These are phyloP conservation scores for Penicillium taxi DNA, from an alignment of 495 filamentous ascomycete genomes.

Conservation along the genomic window DNA sequence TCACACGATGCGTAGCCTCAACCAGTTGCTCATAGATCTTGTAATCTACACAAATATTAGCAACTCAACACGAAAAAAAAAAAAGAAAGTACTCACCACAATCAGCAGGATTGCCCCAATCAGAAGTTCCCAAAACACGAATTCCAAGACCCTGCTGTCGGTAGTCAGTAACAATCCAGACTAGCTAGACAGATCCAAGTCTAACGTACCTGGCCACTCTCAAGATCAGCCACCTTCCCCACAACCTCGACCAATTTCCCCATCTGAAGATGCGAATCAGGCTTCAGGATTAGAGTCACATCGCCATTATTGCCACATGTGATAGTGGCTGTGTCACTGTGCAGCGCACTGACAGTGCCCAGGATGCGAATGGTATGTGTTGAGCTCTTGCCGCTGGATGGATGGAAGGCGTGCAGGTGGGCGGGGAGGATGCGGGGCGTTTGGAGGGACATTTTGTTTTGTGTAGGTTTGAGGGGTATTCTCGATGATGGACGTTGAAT, in stretches of 20 bases:
- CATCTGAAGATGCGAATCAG: constrained; percentile 71
- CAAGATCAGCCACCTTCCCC: constrained; percentile 69
- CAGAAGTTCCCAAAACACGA: constrained; percentile 64
- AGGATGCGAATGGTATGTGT: constrained; percentile 73
- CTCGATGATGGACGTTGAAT: neutral
- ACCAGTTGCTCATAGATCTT: constrained; percentile 73
- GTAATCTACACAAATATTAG: constrained; percentile 61
- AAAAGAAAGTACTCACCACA: constrained; percentile 25
- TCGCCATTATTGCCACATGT: constrained; percentile 58
- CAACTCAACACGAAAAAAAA: neutral
- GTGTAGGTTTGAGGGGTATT: neutral
- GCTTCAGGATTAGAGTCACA: constrained; percentile 63
- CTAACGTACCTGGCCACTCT: constrained; percentile 34
- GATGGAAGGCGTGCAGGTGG: constrained; percentile 59
- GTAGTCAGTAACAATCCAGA: too few relatives aligned
- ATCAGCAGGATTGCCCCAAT: constrained; percentile 58
- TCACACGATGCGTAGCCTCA: constrained; percentile 79
- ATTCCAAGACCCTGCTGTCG: too few relatives aligned
- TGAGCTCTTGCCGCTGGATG: constrained; percentile 26
- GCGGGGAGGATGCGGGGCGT: constrained; percentile 63
- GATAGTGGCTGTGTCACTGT: constrained; percentile 73
- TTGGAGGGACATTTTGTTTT: constrained; percentile 41
- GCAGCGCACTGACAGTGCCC: constrained; percentile 72
- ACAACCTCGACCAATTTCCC: constrained; percentile 81
- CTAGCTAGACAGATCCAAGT: neutral